phyloP scores from a whole-genome alignment of 2,329 filamentous ascomycete genomes.

The Paracamarosporium sp. region DNA sequence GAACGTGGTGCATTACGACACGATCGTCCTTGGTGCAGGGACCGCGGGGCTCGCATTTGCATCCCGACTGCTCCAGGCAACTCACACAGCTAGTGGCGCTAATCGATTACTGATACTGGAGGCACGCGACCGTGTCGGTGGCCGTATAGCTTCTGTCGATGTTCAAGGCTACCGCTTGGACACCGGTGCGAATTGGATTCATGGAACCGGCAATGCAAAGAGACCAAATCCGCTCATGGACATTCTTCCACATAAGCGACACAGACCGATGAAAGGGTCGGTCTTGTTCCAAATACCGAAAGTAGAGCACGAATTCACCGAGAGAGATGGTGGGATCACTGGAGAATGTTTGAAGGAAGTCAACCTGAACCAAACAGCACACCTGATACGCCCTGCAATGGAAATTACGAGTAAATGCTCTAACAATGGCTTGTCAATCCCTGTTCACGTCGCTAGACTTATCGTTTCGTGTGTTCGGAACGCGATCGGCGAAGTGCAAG shows the following conservation, averaged over 20 bases:
- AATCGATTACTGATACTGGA: neutral
- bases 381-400: no score
- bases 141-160: neutral
- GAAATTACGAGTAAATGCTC: no score
- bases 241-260: neutral
- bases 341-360: no score
- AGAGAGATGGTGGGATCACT: no score
- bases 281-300: no score
- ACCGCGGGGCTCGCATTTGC: neutral
- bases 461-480: no score
- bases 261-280: neutral
- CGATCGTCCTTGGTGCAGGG: neutral
- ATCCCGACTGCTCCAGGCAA: neutral
- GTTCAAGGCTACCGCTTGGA: neutral
- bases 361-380: no score
- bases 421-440: no score
- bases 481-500: no score
- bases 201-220: neutral
- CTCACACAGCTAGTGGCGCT: neutral
- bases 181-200: neutral
- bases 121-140: slow-evolving; percentile 2
- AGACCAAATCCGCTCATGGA: neutral
- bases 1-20: slow-evolving; percentile 3
- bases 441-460: no score
- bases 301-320: no score